Percentiles rank a stretch among this genome's conserved stretches.
Evolutionary conservation across 164 flowering plant species (phyloP).

Genomic region (Annona squamosa): DNA sequence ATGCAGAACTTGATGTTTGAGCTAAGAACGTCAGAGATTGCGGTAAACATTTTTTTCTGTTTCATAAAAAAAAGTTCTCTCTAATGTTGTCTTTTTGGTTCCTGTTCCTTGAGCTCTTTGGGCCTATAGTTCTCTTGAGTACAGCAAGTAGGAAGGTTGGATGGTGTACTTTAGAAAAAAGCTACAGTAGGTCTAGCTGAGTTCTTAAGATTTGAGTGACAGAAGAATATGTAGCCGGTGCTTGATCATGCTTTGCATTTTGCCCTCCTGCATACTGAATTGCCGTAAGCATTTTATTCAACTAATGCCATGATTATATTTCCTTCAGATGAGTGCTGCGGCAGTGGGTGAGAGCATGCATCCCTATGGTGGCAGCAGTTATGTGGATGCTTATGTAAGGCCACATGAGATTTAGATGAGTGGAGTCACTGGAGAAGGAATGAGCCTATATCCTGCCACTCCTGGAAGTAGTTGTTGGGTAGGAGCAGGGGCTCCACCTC

Average conservation of each 20-base stretch:
- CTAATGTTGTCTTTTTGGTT: not conserved
- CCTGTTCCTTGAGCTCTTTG: not conserved
- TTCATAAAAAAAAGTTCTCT: not conserved
- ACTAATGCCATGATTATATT: not conserved
- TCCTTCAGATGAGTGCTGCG: constrained; percentile 16
- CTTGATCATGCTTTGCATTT: not conserved
- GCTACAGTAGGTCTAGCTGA: not conserved
- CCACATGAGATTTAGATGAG: constrained; percentile 23
- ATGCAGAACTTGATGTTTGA: constrained; percentile 54
- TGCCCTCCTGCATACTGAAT: not conserved
- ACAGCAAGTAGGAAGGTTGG: not conserved
- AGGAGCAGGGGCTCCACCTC: constrained; percentile 1
- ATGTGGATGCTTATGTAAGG: constrained; percentile 32
- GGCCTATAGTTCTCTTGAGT: not conserved
- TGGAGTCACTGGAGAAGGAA: constrained; percentile 22
- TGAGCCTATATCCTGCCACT: constrained; percentile 15
- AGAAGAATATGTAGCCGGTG: too few species aligned
- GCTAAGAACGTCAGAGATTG: constrained; percentile 56
- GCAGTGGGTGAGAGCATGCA: constrained; percentile 22
- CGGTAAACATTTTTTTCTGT: constrained; percentile 40
- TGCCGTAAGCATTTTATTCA: not conserved
- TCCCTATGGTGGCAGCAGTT: constrained; percentile 19
- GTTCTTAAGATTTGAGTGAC: not conserved
- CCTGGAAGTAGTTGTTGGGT: constrained; percentile 4
- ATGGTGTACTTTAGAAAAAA: too few species aligned